phyloP scores from a whole-genome alignment of 345 rosid genomes.

The Arabidopsis suecica region DNA sequence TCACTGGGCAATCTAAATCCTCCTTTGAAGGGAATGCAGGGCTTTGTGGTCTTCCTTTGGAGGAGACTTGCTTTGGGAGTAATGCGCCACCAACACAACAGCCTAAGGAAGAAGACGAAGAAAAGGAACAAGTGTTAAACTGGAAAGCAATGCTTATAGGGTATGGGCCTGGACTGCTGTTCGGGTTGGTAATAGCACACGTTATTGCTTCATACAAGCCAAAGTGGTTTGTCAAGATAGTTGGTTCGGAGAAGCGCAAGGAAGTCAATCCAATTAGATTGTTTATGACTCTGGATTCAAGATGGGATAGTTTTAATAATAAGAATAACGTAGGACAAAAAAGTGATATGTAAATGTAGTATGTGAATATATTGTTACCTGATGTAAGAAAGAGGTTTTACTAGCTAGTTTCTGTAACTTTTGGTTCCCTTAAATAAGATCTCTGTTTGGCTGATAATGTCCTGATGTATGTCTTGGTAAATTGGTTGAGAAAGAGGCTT shows the following conservation, averaged over 20 bases:
- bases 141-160: not conserved
- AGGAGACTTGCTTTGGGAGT: not conserved
- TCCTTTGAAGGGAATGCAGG: not conserved
- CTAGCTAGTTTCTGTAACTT: slow-evolving; percentile 14
- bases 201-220: not conserved
- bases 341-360: slow-evolving; percentile 12
- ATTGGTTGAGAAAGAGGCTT: slow-evolving; percentile 3
- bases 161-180: not conserved
- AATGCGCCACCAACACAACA: not conserved
- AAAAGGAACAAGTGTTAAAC: not conserved
- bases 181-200: not conserved
- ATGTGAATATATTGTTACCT: not conserved
- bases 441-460: not conserved
- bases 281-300: slow-evolving; percentile 36
- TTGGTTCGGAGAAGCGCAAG: not conserved
- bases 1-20: not conserved
- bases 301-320: slow-evolving; percentile 23
- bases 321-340: not conserved
- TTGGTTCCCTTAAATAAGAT: not conserved
- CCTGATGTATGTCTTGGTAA: not conserved
- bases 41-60: not conserved
- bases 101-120: not conserved
- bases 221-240: not conserved
- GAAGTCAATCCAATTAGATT: slow-evolving; percentile 16
- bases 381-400: not conserved